These are phyloP conservation scores for Boletus subcaerulescens DNA, from an alignment of 768 basidiomycete species.

Conservation along the genomic window DNA sequence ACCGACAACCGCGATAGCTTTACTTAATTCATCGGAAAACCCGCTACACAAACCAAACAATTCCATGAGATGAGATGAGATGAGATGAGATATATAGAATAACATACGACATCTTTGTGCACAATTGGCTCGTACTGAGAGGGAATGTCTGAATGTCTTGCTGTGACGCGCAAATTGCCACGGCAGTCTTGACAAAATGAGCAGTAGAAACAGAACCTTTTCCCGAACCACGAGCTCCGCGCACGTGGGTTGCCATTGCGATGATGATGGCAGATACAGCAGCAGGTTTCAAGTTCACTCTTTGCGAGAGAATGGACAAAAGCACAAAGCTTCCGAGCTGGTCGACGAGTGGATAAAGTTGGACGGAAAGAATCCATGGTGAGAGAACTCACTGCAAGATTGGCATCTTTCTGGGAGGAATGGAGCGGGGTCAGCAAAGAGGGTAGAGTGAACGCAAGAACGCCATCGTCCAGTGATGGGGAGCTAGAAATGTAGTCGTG, in stretches of 20 bases:
- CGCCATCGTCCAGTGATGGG: slow-evolving; percentile 60
- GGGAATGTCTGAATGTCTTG: slow-evolving; percentile 48
- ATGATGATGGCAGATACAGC: slow-evolving; percentile 60
- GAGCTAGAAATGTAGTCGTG: slow-evolving; percentile 72
- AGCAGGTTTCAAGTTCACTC: slow-evolving; percentile 52
- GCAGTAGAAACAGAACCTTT: slow-evolving; percentile 41
- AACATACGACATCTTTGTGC: slow-evolving; percentile 48
- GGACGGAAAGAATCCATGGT: not conserved
- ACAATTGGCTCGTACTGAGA: slow-evolving; percentile 39
- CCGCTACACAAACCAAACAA: slow-evolving; percentile 31
- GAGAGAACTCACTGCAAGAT: slow-evolving; percentile 44
- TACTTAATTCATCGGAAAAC: slow-evolving; percentile 46
- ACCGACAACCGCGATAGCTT: slow-evolving; percentile 45
- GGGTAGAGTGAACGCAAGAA: slow-evolving; percentile 61
- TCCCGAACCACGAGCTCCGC: slow-evolving; percentile 15
- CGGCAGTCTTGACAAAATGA: slow-evolving; percentile 62
- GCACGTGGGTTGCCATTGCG: slow-evolving; percentile 51
- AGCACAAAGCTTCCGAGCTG: slow-evolving; percentile 76
- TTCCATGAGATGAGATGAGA: not conserved
- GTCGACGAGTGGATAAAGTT: not conserved
- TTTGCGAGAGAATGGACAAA: slow-evolving; percentile 66
- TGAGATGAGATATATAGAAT: not conserved
- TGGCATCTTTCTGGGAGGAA: slow-evolving; percentile 42
- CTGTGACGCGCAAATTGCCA: slow-evolving; percentile 67
- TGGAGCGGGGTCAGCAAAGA: slow-evolving; percentile 60